Conservation (phyloP, 768 basidiomycete species). For the Tremella yokohamensis region DNA sequence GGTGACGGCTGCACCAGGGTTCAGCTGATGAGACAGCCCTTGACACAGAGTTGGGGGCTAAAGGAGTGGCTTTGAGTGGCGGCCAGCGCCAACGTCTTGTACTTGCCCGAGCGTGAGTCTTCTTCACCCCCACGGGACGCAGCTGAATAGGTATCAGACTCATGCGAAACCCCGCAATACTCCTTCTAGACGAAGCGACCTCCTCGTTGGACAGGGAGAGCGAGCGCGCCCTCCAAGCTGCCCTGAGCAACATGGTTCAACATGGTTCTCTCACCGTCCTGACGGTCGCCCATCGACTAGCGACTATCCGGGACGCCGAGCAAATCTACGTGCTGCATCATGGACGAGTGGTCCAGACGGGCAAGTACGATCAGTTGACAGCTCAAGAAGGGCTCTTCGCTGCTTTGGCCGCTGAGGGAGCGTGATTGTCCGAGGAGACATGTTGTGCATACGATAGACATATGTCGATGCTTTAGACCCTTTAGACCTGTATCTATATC, state of each 20-base stretch:
- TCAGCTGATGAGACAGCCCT: not conserved
- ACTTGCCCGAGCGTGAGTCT: not conserved
- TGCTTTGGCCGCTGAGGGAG: too few species aligned
- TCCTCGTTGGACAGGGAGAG: not conserved
- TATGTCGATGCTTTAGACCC: too few species aligned
- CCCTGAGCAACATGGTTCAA: not conserved
- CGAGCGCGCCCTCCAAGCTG: not conserved
- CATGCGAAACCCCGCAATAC: not conserved
- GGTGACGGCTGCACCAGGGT: too few species aligned
- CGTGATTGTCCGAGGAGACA: too few species aligned
- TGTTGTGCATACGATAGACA: too few species aligned
- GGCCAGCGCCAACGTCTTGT: not conserved
- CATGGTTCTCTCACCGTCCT: not conserved
- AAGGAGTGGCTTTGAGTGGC: not conserved
- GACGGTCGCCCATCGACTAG: slow-evolving; percentile 1
- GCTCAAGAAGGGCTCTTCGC: not conserved
- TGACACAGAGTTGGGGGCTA: not conserved
- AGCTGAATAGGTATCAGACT: too few species aligned
- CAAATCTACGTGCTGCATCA: not conserved
- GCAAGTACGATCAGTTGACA: not conserved
- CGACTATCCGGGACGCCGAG: not conserved
- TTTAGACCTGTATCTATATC: too few species aligned
- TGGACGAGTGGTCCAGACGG: not conserved
- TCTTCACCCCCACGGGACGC: too few species aligned
- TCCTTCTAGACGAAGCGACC: slow-evolving; percentile 1